Conservation (phyloP, 495 filamentous ascomycete genomes). For the Parachaetomium inaequale region DNA sequence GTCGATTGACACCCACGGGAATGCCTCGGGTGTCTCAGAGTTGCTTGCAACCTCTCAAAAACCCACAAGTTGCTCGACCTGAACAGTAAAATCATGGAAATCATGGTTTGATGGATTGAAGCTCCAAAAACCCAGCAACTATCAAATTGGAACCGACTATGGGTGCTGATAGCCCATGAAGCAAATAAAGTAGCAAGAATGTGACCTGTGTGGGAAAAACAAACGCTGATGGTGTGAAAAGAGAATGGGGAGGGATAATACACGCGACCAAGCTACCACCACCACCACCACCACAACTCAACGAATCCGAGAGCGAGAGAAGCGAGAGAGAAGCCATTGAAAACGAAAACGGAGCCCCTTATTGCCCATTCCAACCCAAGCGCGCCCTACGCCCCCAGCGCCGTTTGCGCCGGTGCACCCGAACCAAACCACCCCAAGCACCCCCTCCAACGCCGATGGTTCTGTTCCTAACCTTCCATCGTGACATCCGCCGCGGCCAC, state of each 20-base stretch:
- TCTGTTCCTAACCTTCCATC: conserved; percentile 29
- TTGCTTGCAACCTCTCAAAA: no score
- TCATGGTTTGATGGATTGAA: background rate
- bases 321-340: background rate
- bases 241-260: background rate
- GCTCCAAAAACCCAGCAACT: background rate
- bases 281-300: background rate
- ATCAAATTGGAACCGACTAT: background rate
- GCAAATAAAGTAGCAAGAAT: background rate
- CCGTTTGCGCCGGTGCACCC: conserved; percentile 1
- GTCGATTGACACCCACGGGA: no score
- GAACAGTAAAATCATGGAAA: no score
- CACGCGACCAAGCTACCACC: background rate
- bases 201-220: background rate
- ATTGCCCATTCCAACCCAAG: background rate
- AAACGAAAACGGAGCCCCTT: no score
- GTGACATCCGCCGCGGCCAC: conserved; percentile 23
- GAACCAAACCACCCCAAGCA: background rate
- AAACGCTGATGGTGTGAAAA: background rate
- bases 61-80: no score
- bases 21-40: no score
- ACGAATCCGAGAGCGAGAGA: background rate
- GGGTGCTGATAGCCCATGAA: background rate
- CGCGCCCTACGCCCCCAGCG: background rate
- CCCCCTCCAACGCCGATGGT: background rate